Base-by-base conservation (phyloP, 2,329 filamentous ascomycete genomes). In the Rutstroemia sp. region DNA sequence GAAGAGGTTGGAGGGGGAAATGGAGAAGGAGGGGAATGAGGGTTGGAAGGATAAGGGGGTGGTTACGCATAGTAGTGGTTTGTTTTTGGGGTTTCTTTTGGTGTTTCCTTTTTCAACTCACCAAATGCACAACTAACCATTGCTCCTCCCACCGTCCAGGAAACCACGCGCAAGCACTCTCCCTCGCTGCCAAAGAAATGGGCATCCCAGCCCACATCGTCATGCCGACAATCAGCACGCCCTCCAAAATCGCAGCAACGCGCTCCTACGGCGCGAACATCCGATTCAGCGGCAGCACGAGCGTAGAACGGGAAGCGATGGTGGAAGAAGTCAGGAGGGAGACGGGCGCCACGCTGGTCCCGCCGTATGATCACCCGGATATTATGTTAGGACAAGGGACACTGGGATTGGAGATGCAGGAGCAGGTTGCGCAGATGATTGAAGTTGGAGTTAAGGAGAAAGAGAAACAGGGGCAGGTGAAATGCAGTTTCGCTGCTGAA, bases 341-440 rank as follows among this genome's bases (percentile, higher is more conserved):
- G 58, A 95, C 89, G 0, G 86, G 87, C 42, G 91, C 90, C 0
- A 82, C 85, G 0, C 76, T 96, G 9, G 80, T 99, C 4, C 92
- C 92, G 54, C 92, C 94, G 0, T 96, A 96, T 70, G 90, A 97
- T 71, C 89, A 97, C 72, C 87, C 88, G 2, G 83, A 96, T 70
- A 91, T 96, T 62, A 87, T 97, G 56, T 81, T 96, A 0, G 92
- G 94, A 0, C 92, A 96, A 74, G 94, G 92, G n/a, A 97, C 92
- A 0, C 77, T 89, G 60, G 92, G 85, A 0, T 71, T 96, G 5
- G 94, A 99, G 71, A 72, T 96, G 37, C 85, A 91, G 69, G 75
- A 80, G 59, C 92, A 97, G 69, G 88, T 86, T 1, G 71, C 69
- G 4, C 76, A 78, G 45, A 65, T 86, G 60, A 74, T 86, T 44